A percentile compares a stretch with the other conserved stretches of the same genome.
These are phyloP conservation scores for Pachysandra terminalis DNA, from an alignment of 164 flowering plant species.

Conservation along the genomic window DNA sequence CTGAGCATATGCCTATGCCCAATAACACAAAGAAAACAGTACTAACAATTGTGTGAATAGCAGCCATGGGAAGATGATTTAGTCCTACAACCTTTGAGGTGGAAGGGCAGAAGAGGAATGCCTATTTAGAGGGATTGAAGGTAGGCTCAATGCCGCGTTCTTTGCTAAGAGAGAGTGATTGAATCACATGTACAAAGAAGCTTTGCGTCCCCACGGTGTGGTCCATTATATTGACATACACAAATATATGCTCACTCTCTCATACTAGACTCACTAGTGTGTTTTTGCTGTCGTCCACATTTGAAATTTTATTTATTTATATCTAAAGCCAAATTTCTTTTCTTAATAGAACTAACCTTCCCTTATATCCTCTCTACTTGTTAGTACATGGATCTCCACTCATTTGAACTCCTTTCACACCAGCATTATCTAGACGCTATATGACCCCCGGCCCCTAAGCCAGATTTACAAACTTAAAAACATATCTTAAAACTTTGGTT, in stretches of 20 bases:
- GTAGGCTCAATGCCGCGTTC: constrained; percentile 10
- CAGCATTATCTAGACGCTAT: not conserved
- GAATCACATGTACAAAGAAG: constrained; percentile 16
- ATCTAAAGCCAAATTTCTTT: not conserved
- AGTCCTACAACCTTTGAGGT: constrained; percentile 6
- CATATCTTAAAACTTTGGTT: too few relatives aligned
- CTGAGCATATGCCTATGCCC: constrained; percentile 30
- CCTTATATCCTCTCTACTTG: not conserved
- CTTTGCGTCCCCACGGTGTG: constrained; percentile 4
- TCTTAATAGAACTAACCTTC: not conserved
- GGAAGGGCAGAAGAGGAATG: constrained; percentile 3
- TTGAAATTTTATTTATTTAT: not conserved
- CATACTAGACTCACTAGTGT: constrained; percentile 14
- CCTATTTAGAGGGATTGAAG: constrained; percentile 25
- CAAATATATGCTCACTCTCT: not conserved
- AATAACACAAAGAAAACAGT: constrained; percentile 25
- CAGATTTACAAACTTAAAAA: too few relatives aligned
- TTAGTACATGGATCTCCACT: constrained; percentile 1
- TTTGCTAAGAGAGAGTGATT: constrained; percentile 8
- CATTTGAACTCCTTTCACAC: constrained; percentile 4
- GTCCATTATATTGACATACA: constrained; percentile 6
- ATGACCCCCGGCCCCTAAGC: too few relatives aligned
- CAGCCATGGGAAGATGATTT: constrained; percentile 24
- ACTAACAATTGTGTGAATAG: constrained; percentile 17
- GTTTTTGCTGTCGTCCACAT: constrained; percentile 32